A percentile compares a stretch with the other conserved stretches of the same genome.
Conservation (phyloP, 2,329 filamentous ascomycete species). For the Onygenales sp. region DNA sequence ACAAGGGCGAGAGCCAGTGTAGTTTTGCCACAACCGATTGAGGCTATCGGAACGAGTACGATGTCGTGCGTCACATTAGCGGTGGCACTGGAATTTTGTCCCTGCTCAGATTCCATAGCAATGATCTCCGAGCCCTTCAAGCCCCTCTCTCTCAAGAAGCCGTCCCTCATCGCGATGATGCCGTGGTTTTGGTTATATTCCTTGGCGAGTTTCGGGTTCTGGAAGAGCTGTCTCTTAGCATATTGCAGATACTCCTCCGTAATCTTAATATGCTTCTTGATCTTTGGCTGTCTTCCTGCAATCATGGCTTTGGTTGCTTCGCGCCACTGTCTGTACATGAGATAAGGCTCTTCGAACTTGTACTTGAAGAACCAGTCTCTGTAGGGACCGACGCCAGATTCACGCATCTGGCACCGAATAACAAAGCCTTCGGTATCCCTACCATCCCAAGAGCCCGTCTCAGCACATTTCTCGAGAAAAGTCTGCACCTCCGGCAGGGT, state of each 20-base stretch:
- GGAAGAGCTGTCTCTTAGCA: slow-evolving; percentile 62
- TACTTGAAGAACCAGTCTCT: slow-evolving; percentile 99
- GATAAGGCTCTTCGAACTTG: slow-evolving; percentile 97
- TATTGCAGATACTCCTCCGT: slow-evolving; percentile 86
- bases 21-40: slow-evolving; percentile 94
- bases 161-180: slow-evolving; percentile 82
- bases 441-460: slow-evolving; percentile 81
- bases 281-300: slow-evolving; percentile 59
- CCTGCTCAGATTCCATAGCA: slow-evolving; percentile 50
- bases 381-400: slow-evolving; percentile 45
- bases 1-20: slow-evolving; percentile 74
- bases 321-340: slow-evolving; percentile 98
- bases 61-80: slow-evolving; percentile 53
- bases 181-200: slow-evolving; percentile 82
- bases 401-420: slow-evolving; percentile 68
- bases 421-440: slow-evolving; percentile 96
- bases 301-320: slow-evolving; percentile 93
- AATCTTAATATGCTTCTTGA: slow-evolving; percentile 79
- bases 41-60: slow-evolving; percentile 81
- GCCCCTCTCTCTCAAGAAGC: slow-evolving; percentile 75
- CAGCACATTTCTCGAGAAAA: slow-evolving; percentile 76
- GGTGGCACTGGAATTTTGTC: slow-evolving; percentile 18
- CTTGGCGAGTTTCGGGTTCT: slow-evolving; percentile 57
- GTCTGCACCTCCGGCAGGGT: slow-evolving; percentile 62
- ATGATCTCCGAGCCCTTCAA: slow-evolving; percentile 85